A percentile compares a stretch with the other conserved stretches of the same genome.
Evolutionary conservation across 805 yeast genomes (phyloP).

Genomic region (Kockiozyma suomiensis): DNA sequence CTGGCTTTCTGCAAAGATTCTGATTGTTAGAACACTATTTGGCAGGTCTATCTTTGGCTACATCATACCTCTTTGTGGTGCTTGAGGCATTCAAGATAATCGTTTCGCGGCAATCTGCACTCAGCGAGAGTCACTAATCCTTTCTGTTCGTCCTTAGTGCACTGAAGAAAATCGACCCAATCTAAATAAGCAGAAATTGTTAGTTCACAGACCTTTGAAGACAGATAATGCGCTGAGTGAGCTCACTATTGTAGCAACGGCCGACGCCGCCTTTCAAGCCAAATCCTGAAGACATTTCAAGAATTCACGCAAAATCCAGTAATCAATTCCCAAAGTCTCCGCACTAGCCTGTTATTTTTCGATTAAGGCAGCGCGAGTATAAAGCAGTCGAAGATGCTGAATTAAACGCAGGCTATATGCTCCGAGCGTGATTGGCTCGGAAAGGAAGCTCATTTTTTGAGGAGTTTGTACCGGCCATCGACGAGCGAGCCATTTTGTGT

Average conservation of each 20-base stretch:
- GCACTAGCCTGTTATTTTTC: too few relatives aligned
- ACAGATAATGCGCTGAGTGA: too few relatives aligned
- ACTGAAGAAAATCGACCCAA: conserved; percentile 21
- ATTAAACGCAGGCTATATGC: background rate
- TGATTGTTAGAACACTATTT: too few relatives aligned
- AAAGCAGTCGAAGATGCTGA: background rate
- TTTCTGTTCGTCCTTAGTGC: conserved; percentile 14
- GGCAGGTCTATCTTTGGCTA: too few relatives aligned
- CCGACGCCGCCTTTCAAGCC: conserved; percentile 51
- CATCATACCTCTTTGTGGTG: conserved; percentile 48
- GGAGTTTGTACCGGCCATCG: too few relatives aligned
- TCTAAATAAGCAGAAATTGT: background rate
- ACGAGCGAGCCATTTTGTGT: too few relatives aligned
- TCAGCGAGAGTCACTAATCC: conserved; percentile 25
- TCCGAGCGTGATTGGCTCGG: conserved; percentile 12
- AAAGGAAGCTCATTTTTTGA: background rate
- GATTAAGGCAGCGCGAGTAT: background rate
- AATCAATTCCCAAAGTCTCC: background rate
- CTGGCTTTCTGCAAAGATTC: conserved; percentile 33
- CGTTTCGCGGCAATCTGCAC: conserved; percentile 50
- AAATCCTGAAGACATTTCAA: conserved; percentile 45
- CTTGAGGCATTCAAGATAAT: conserved; percentile 55
- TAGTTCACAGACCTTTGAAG: background rate
- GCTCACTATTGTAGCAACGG: conserved; percentile 51
- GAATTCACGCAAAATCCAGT: background rate